Conservation (phyloP, 2,329 filamentous ascomycete genomes). For the Phialophora macrospora region DNA sequence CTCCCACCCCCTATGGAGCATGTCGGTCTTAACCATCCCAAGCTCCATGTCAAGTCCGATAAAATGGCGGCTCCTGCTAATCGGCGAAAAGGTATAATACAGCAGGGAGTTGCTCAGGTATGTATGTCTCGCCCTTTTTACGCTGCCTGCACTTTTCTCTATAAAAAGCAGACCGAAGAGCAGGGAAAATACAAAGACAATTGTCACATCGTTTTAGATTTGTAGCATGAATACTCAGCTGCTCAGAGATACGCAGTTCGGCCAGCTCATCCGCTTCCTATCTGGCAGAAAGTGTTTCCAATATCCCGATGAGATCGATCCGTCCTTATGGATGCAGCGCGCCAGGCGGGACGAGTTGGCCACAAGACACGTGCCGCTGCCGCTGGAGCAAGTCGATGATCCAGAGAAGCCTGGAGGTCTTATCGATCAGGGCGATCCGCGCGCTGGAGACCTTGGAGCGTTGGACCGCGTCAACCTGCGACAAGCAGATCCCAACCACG, state of each 20-base stretch:
- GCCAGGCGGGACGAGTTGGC: not conserved
- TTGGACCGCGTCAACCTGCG: not conserved
- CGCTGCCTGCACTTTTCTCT: not conserved
- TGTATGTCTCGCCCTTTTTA: not conserved
- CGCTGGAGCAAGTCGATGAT: not conserved
- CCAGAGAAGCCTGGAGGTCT: not conserved
- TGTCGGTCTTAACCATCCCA: not conserved
- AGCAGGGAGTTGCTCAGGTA: not conserved
- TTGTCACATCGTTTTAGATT: not conserved
- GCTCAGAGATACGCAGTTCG: conserved; percentile 12
- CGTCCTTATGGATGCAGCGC: not conserved
- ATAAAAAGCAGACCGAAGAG: not conserved
- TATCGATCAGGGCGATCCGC: not conserved
- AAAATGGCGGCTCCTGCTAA: not conserved
- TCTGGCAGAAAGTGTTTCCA: conserved; percentile 5
- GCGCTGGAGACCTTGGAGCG: not conserved
- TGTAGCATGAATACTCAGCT: conserved; percentile 1
- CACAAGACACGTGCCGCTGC: not conserved
- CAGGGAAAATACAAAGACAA: not conserved
- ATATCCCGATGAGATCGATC: conserved; percentile 19
- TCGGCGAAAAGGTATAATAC: not conserved
- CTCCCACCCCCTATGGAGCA: not conserved
- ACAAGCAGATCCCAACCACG: not conserved
- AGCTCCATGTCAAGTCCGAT: not conserved
- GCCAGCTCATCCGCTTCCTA: conserved; percentile 7